A percentile compares a stretch with the other conserved stretches of the same genome.
phyloP scores from a whole-genome alignment of 2,329 filamentous ascomycete genomes.

The Calonectria montana region DNA sequence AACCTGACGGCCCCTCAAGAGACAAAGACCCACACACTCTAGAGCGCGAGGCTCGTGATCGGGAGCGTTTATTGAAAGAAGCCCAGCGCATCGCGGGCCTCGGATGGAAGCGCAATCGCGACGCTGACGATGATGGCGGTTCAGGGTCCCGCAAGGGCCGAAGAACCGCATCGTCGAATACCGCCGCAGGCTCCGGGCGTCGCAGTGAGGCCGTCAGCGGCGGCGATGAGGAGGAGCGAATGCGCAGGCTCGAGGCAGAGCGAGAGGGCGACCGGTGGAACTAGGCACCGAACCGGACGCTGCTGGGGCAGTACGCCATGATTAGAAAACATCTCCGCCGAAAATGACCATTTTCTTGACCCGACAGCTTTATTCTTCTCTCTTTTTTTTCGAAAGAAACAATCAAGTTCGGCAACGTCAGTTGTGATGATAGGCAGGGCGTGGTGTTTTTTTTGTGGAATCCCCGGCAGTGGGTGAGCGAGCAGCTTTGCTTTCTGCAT shows the following conservation, averaged over 20 bases:
- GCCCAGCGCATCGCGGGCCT: slow-evolving; percentile 72
- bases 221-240: slow-evolving; percentile 64
- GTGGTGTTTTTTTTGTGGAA: slow-evolving; percentile 2
- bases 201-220: slow-evolving; percentile 60
- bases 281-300: slow-evolving; percentile 35
- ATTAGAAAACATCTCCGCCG: not conserved
- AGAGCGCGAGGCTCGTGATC: slow-evolving; percentile 74
- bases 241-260: slow-evolving; percentile 69
- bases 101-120: slow-evolving; percentile 63
- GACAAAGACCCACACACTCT: slow-evolving; percentile 67
- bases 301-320: not conserved
- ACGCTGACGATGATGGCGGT: slow-evolving; percentile 55
- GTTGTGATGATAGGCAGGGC: not conserved
- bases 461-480: not conserved
- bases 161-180: slow-evolving; percentile 48
- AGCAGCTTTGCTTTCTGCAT: slow-evolving; percentile 4
- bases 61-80: slow-evolving; percentile 75
- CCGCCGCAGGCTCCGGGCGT: slow-evolving; percentile 46
- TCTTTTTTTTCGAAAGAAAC: not conserved
- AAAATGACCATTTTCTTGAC: not conserved
- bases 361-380: not conserved
- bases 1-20: slow-evolving; percentile 35
- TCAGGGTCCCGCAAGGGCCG: slow-evolving; percentile 54
- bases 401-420: not conserved
- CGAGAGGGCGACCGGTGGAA: slow-evolving; percentile 66